Evolutionary conservation across 2,329 filamentous ascomycete species (phyloP).

Genomic region (Hypoxylon sp.): DNA sequence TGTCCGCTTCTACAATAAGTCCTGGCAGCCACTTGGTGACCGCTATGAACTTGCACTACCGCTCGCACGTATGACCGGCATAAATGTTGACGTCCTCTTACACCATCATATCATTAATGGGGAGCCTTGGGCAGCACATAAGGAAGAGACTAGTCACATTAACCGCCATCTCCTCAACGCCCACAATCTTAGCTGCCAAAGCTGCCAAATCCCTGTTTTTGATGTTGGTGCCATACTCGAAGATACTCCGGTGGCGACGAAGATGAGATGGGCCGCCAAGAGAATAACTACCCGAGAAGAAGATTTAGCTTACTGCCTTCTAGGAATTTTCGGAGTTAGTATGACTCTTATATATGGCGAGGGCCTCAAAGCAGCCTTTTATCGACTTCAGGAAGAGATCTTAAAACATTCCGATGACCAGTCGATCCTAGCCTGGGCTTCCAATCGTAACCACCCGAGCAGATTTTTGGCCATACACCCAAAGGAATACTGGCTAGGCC

Average conservation of each 20-base stretch:
- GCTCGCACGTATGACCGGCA: not conserved
- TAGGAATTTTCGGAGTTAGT: constrained; percentile 17
- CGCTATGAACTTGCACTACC: too few relatives aligned
- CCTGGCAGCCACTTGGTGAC: too few relatives aligned
- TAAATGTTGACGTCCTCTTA: too few relatives aligned
- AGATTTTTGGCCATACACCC: not conserved
- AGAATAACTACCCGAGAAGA: constrained; percentile 14
- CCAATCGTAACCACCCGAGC: not conserved
- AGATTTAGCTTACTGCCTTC: constrained; percentile 26
- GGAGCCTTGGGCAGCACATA: too few relatives aligned
- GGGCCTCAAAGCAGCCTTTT: constrained; percentile 14
- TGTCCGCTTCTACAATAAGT: too few relatives aligned
- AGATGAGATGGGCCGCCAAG: constrained; percentile 19
- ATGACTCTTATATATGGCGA: constrained; percentile 27
- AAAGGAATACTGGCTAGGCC: not conserved
- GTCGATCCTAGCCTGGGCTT: not conserved
- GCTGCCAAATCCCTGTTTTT: not conserved
- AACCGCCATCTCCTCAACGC: too few relatives aligned
- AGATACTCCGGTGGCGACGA: not conserved
- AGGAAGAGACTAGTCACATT: too few relatives aligned
- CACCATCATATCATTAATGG: too few relatives aligned
- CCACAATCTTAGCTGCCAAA: too few relatives aligned
- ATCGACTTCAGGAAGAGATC: constrained; percentile 20
- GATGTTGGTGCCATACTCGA: not conserved
- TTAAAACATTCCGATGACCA: constrained; percentile 7